Conservation (phyloP, 371 early-diverging fungal genomes). For the Quaeritorhiza haematococci region DNA sequence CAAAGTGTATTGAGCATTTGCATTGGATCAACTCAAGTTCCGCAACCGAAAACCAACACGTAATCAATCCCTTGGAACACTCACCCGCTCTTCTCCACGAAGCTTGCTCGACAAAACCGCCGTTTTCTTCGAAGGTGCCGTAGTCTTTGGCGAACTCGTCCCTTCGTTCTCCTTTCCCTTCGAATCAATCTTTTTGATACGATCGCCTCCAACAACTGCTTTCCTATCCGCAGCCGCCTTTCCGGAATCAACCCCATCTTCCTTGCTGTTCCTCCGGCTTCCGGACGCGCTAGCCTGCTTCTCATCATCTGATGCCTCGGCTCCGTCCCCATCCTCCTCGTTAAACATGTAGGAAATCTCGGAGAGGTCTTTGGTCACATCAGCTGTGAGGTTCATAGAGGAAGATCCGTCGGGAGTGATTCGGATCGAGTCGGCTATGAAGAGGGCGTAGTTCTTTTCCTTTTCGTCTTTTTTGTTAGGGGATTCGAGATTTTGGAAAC, state of each 20-base stretch:
- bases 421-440: conserved; percentile 77
- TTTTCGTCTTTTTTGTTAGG: conserved; percentile 50
- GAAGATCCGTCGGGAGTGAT: conserved; percentile 50
- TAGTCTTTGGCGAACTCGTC: conserved; percentile 14
- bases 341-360: conserved; percentile 48
- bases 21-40: too few relatives aligned
- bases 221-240: too few relatives aligned
- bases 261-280: conserved; percentile 21
- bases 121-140: conserved; percentile 40
- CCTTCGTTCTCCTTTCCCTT: conserved; percentile 22
- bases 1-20: too few relatives aligned
- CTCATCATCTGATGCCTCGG: conserved; percentile 11
- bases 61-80: background rate
- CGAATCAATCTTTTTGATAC: too few relatives aligned
- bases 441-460: conserved; percentile 68
- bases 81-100: conserved; percentile 68
- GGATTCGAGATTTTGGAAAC: conserved; percentile 81
- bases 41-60: too few relatives aligned
- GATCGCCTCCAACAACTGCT: conserved; percentile 18
- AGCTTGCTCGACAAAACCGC: conserved; percentile 84
- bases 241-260: too few relatives aligned
- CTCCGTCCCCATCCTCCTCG: conserved; percentile 54
- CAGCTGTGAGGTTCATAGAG: conserved; percentile 61
- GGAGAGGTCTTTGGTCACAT: conserved; percentile 64
- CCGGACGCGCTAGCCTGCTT: conserved; percentile 28